phyloP scores from a whole-genome alignment of 202 grass and related monocot species.

The Musa balbisiana region DNA sequence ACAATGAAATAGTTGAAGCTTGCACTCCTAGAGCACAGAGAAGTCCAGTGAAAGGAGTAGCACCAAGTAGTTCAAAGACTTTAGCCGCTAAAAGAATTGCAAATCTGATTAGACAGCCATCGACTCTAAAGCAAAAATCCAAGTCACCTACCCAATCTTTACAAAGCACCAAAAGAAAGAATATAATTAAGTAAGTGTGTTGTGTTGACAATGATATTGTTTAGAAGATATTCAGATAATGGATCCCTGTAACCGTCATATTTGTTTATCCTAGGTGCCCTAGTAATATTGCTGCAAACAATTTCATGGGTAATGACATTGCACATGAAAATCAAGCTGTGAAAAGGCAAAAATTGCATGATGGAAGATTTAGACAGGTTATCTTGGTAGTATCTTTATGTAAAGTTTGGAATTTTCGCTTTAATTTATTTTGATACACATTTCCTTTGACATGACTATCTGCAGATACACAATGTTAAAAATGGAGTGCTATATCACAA shows the following conservation, averaged over 20 bases:
- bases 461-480: slow-evolving; percentile 80
- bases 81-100: slow-evolving; percentile 20
- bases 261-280: slow-evolving; percentile 24
- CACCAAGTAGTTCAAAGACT: slow-evolving; percentile 15
- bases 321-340: slow-evolving; percentile 74
- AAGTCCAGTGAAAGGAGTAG: slow-evolving; percentile 28
- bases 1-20: background rate
- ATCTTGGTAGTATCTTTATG: background rate
- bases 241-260: background rate
- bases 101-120: slow-evolving; percentile 8
- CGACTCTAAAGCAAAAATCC: slow-evolving; percentile 22
- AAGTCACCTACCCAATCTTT: slow-evolving; percentile 20
- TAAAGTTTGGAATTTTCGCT: background rate
- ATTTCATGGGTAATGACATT: slow-evolving; percentile 34
- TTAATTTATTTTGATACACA: background rate
- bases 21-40: slow-evolving; percentile 7
- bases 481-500: slow-evolving; percentile 57
- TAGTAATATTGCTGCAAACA: slow-evolving; percentile 24
- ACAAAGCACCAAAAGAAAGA: slow-evolving; percentile 32
- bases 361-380: slow-evolving; percentile 78
- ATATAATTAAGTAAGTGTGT: slow-evolving; percentile 47
- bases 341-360: slow-evolving; percentile 83
- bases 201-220: slow-evolving; percentile 1
- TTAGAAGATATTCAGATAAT: slow-evolving; percentile 4
- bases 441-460: slow-evolving; percentile 4